Evolutionary conservation across 2,329 filamentous ascomycete genomes (phyloP), one percentile per base, ranked within the genome.

Genomic region (Botrytis cinerea): DNA sequence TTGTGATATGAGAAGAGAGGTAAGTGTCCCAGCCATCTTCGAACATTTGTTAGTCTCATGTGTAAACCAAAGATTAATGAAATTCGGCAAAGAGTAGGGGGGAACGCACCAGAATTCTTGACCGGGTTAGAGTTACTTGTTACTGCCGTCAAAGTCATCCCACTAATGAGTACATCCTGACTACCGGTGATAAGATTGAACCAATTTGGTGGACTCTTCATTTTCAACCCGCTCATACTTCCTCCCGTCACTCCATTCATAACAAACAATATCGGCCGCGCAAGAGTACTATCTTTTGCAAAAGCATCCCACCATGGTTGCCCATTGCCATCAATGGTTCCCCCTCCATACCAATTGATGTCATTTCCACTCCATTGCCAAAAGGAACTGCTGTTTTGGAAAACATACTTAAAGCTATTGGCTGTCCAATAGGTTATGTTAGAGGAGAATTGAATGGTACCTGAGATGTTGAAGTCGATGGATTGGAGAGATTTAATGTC

Each of bases 21-120:
- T 71, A 71, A 38, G 70, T 71, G n/a, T 71, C 70, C 70, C 70
- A 71, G 32, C 70, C 70, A 16, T 71, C 70, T 71, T 45, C 28
- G 12, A 54, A 8, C 16, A 32, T 25, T 28, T 16, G 14, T 57
- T n/a, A 22, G 35, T 32, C 14, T 5, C 3, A 45, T 22, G 3
- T 12, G 32, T 32, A 28, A n/a, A 6, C 6, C 16, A 45, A 14
- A 45, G n/a, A 12, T 1, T 1, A 43, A 59, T 25, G 38, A 32
- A 28, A 18, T 14, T 18, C 3, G 8, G 57, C 8, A 10, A 22
- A 25, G n/a, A 22, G 12, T 9, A 62, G 12, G 16, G 28, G 40
- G 32, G 22, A 63, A 71, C 70, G 22, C 7, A 66, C 70, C 70
- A 18, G 59, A 51, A 45, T 71, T 71, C 70, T 71, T 71, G 2